phyloP scores from a whole-genome alignment of 805 yeast genomes.

The Ogataea degrootiae region DNA sequence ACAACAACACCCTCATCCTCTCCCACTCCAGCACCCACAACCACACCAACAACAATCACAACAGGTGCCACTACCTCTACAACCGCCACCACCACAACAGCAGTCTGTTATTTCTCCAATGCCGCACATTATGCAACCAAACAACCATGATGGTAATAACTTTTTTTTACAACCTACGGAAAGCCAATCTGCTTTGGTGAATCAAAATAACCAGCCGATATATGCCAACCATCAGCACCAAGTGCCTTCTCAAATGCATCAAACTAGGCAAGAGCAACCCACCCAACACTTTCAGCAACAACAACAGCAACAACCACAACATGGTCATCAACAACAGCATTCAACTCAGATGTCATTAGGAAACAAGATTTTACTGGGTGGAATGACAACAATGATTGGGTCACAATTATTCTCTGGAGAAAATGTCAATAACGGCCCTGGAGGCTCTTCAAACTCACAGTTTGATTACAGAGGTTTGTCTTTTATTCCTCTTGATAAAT shows the following conservation, averaged over 20 bases:
- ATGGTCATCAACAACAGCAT: constrained; percentile 4
- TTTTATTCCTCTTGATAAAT: constrained; percentile 18
- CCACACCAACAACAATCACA: neutral
- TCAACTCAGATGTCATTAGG: constrained; percentile 15
- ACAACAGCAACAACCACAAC: constrained; percentile 10
- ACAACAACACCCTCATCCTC: constrained; percentile 3
- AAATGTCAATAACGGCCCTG: neutral
- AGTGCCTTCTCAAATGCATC: neutral
- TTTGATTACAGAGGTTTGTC: constrained; percentile 23
- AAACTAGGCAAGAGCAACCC: neutral
- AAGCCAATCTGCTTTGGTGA: too few relatives aligned
- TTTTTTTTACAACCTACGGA: too few relatives aligned
- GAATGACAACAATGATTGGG: constrained; percentile 32
- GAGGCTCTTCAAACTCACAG: neutral
- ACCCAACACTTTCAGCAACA: constrained; percentile 3
- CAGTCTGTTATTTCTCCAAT: neutral
- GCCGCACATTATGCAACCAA: too few relatives aligned
- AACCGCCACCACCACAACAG: constrained; percentile 8
- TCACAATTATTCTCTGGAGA: constrained; percentile 23
- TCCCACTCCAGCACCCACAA: neutral
- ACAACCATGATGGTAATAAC: too few relatives aligned
- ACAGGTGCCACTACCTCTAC: constrained; percentile 2
- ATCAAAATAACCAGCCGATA: neutral
- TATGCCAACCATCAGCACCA: neutral
- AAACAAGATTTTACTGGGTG: constrained; percentile 29